phyloP scores from a whole-genome alignment of 108 stramenopile genomes.

The Nannochloropsis granulata region DNA sequence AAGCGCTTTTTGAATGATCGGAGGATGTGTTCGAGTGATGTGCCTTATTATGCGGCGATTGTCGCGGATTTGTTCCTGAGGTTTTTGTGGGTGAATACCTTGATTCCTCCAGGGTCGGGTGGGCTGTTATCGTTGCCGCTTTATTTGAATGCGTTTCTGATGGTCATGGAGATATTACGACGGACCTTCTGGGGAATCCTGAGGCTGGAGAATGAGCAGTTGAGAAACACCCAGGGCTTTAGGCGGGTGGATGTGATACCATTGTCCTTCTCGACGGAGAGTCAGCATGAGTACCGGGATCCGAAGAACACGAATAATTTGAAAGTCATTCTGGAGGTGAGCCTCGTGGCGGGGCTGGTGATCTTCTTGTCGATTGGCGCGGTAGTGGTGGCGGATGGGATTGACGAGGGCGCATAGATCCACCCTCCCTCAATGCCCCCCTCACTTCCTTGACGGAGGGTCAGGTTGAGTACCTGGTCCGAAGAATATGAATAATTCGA shows the following conservation, averaged over 20 bases:
- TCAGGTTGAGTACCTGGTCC: neutral
- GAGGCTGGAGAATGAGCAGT: conserved; percentile 48
- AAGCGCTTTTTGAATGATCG: conserved; percentile 50
- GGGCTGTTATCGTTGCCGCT: conserved; percentile 60
- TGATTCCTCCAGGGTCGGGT: conserved; percentile 55
- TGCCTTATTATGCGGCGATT: conserved; percentile 52
- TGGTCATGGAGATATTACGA: conserved; percentile 61
- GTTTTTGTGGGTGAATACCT: conserved; percentile 70
- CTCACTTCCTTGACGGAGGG: neutral
- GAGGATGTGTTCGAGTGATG: conserved; percentile 56
- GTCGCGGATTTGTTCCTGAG: conserved; percentile 48
- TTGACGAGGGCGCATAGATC: neutral
- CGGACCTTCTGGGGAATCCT: conserved; percentile 78
- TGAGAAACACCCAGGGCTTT: neutral
- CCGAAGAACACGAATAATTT: neutral
- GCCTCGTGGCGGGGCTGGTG: neutral
- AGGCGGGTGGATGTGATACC: neutral
- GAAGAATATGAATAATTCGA: neutral
- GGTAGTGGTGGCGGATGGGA: neutral
- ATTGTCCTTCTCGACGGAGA: neutral
- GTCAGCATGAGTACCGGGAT: neutral
- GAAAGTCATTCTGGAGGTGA: neutral
- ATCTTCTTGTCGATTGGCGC: neutral
- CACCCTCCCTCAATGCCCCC: neutral
- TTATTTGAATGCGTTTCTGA: conserved; percentile 55